Percentiles rank a stretch among this genome's conserved stretches.
phyloP scores from a whole-genome alignment of 2,329 filamentous ascomycete genomes.

The Chalaropsis ovoidea region DNA sequence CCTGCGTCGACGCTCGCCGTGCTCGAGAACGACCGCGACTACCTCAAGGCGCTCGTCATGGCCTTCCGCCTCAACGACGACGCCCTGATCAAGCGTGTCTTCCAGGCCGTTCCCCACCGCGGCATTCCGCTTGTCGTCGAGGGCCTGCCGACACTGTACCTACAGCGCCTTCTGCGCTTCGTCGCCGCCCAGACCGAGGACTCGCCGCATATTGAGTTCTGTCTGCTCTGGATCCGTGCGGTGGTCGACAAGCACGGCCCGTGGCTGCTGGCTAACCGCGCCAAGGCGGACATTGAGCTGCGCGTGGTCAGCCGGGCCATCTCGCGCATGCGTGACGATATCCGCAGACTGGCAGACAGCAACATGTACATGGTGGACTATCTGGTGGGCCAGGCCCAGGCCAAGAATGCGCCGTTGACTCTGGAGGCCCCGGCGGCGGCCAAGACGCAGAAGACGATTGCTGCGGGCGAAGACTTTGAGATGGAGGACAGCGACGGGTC shows the following conservation, averaged over 20 bases:
- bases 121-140: slow-evolving; percentile 71
- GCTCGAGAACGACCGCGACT: slow-evolving; percentile 60
- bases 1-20: slow-evolving; percentile 69
- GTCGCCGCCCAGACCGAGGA: slow-evolving; percentile 81
- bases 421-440: slow-evolving; percentile 26
- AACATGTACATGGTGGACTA: slow-evolving; percentile 88
- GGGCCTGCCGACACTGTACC: slow-evolving; percentile 73
- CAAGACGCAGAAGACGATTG: slow-evolving; percentile 26
- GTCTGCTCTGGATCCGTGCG: slow-evolving; percentile 82
- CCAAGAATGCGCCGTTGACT: slow-evolving; percentile 28
- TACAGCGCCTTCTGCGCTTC: slow-evolving; percentile 74
- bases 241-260: slow-evolving; percentile 72
- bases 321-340: slow-evolving; percentile 67
- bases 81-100: slow-evolving; percentile 71
- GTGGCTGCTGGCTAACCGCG: slow-evolving; percentile 71
- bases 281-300: slow-evolving; percentile 72
- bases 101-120: slow-evolving; percentile 65
- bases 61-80: slow-evolving; percentile 89
- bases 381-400: slow-evolving; percentile 46
- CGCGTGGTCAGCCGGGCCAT: slow-evolving; percentile 73
- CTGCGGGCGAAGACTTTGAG: slow-evolving; percentile 30
- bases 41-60: slow-evolving; percentile 90
- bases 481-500: slow-evolving; percentile 33
- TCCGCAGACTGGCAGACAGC: slow-evolving; percentile 73
- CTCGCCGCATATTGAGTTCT: slow-evolving; percentile 89